Base-by-base conservation (phyloP, 345 rosid species). In the Schrenkiella parvula region DNA sequence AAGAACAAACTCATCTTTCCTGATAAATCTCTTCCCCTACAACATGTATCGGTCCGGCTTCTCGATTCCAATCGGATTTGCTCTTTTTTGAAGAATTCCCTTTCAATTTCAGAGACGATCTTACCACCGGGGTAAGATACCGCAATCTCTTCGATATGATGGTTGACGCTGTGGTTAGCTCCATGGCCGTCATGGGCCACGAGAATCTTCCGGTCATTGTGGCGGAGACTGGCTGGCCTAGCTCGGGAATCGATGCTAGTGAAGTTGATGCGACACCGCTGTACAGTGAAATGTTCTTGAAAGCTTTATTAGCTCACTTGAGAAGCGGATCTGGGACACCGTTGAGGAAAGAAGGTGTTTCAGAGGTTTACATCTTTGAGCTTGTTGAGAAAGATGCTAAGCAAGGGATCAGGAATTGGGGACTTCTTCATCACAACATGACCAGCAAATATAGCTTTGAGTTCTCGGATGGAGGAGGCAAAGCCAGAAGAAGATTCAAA, bases 151-250 rank as follows among this genome's bases (percentile, higher is more conserved):
- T 91, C 44, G 97, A 91, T 52, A 85, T 93, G 92, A 93, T 93
- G 98, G 89, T 84, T 2, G 98, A 91, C 42, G 82, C 98, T 0
- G 92, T 89, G 37, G 42, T 91, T 2, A 79, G 84, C 1, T 83
- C 97, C 1, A 81, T 93, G 86, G 92, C 91, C 4, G 92, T 91
- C 0, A 84, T 86, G 3, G 98, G 98, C 1, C 86, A 89, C 51
- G 89, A 85, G 91, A 87, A 80, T 52, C 68, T 88, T 5, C 98
- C 91, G 0, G 48, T 93, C n/a, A 17, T 93, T 0, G 95, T 93
- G 56, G 88, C 96, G 5, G 95, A 93, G 77, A 93, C 97, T 0
- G 98, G 98, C 1, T 93, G 98, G 97, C 97, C 98, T 28, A 85
- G 91, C 79, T 81, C 90, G 0, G 87, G 88, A 9, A 72, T 71